Evolutionary conservation across 2,329 filamentous ascomycete genomes (phyloP).

Genomic region (Hortaea sp.): DNA sequence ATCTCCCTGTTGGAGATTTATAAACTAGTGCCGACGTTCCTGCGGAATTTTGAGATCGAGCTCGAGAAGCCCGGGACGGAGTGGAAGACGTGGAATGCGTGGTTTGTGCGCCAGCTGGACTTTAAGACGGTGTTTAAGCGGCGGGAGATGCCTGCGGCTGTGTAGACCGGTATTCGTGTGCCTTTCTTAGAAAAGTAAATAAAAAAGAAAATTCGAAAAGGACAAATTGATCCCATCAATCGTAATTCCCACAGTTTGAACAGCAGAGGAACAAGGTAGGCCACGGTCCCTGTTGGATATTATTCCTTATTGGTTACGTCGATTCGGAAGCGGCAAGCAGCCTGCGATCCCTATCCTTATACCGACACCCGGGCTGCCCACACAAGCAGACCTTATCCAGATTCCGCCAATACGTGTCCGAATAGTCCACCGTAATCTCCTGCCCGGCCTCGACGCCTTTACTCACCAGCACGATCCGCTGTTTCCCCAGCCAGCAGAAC

Average conservation of each 20-base stretch:
- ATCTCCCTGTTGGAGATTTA: conserved; percentile 40
- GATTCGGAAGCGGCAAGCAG: background rate
- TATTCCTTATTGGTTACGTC: too few relatives aligned
- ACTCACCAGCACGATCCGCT: conserved; percentile 46
- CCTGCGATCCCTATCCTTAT: conserved; percentile 14
- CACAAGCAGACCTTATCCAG: conserved; percentile 47
- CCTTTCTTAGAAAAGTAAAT: too few relatives aligned
- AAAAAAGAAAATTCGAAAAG: too few relatives aligned
- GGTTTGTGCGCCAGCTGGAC: conserved; percentile 30
- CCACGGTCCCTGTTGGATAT: too few relatives aligned
- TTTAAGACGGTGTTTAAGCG: conserved; percentile 36
- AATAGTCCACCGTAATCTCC: conserved; percentile 51
- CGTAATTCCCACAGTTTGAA: too few relatives aligned
- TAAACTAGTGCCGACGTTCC: conserved; percentile 45
- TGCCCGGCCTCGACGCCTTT: conserved; percentile 44
- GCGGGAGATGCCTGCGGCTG: conserved; percentile 8
- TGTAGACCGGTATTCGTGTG: background rate
- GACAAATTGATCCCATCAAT: too few relatives aligned
- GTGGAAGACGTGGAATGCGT: conserved; percentile 43
- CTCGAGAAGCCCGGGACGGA: conserved; percentile 30
- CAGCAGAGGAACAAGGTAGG: too few relatives aligned
- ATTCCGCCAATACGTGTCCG: conserved; percentile 44
- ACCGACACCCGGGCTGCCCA: conserved; percentile 40
- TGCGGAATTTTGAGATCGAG: conserved; percentile 53
- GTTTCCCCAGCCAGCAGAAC: conserved; percentile 47